phyloP scores from a whole-genome alignment of 257 asterid species.

The Mitragyna speciosa region DNA sequence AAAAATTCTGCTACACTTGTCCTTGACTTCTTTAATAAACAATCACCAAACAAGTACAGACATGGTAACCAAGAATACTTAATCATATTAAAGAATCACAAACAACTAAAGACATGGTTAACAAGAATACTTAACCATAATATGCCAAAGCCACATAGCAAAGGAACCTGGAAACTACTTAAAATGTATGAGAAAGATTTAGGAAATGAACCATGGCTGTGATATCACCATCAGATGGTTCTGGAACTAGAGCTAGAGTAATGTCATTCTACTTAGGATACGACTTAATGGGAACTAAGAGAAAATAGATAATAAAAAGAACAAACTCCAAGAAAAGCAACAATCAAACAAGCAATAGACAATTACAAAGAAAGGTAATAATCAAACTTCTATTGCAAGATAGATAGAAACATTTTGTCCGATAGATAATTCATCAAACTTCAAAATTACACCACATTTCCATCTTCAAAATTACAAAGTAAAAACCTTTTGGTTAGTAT shows the following conservation, averaged over 20 bases:
- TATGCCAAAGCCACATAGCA: neutral
- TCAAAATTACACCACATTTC: too few species aligned
- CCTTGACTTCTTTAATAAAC: neutral
- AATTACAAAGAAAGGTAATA: neutral
- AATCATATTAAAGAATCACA: too few species aligned
- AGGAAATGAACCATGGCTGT: conserved; percentile 47
- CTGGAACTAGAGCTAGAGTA: conserved; percentile 59
- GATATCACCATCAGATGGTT: conserved; percentile 52
- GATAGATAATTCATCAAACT: too few species aligned
- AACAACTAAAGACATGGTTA: too few species aligned
- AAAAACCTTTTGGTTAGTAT: neutral
- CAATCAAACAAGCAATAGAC: too few species aligned
- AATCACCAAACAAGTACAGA: neutral
- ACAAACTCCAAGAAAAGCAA: too few species aligned
- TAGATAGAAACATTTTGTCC: neutral
- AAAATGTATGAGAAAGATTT: neutral
- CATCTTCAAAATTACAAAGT: neutral
- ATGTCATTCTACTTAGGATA: conserved; percentile 45
- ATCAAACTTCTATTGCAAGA: neutral
- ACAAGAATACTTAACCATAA: too few species aligned
- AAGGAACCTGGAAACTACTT: neutral
- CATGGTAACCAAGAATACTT: neutral
- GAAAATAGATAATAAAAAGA: conserved; percentile 13
- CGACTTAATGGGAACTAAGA: conserved; percentile 84
- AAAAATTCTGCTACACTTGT: neutral